A percentile compares a stretch with the other conserved stretches of the same genome.
phyloP scores from a whole-genome alignment of 2,329 filamentous ascomycete genomes.

The Phialophora tarda region DNA sequence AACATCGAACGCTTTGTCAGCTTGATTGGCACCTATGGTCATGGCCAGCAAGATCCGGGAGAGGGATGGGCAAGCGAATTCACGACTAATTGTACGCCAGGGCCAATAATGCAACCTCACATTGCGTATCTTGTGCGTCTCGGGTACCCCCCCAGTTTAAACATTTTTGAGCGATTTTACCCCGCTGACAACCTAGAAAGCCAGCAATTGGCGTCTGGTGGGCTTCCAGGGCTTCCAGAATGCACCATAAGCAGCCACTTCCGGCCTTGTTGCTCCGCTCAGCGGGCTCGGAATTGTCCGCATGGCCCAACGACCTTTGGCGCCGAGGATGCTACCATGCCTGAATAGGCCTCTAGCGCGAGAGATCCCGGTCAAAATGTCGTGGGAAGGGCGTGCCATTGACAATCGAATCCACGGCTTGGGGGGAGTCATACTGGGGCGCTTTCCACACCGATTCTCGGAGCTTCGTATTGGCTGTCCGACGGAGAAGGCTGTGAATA shows the following conservation, averaged over 20 bases:
- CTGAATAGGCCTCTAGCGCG: background rate
- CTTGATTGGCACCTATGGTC: background rate
- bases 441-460: conserved; percentile 24
- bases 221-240: conserved; percentile 12
- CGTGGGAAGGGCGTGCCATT: conserved; percentile 33
- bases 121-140: background rate
- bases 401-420: background rate
- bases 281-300: conserved; percentile 16
- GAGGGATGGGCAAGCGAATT: background rate
- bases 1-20: conserved; percentile 3
- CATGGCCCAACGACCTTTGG: background rate
- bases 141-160: background rate
- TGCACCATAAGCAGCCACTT: conserved; percentile 19
- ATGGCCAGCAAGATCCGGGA: background rate
- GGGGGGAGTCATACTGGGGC: conserved; percentile 30
- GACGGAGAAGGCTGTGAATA: conserved; percentile 33
- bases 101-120: conserved; percentile 6
- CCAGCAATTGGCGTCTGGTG: conserved; percentile 1
- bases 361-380: conserved; percentile 29
- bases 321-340: conserved; percentile 2
- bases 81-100: background rate
- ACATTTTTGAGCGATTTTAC: conserved; percentile 7
- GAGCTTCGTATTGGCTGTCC: conserved; percentile 24
- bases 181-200: background rate
- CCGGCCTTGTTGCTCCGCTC: background rate